phyloP scores from a whole-genome alignment of 306 rosid genomes.

The Prunus padus region DNA sequence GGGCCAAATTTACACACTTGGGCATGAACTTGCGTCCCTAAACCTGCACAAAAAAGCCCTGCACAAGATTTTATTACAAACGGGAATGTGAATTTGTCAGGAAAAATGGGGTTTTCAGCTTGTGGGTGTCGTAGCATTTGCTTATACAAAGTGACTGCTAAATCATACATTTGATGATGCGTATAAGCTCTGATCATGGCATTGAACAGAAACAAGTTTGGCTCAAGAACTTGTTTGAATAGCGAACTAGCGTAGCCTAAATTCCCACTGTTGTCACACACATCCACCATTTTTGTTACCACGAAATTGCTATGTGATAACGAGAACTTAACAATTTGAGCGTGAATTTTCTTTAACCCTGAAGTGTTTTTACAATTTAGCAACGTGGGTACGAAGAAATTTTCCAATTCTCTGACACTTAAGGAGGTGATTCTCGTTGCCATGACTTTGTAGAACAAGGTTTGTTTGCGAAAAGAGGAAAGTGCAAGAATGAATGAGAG shows the following conservation, averaged over 20 bases:
- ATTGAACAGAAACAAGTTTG: conserved; percentile 59
- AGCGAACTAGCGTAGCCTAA: conserved; percentile 44
- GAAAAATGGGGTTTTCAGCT: conserved; percentile 25
- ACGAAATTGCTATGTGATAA: conserved; percentile 73
- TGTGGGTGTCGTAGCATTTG: conserved; percentile 43
- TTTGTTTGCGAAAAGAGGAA: neutral
- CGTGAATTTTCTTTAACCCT: conserved; percentile 54
- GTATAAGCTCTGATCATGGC: conserved; percentile 61
- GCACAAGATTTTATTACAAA: conserved; percentile 65
- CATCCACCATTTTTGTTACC: conserved; percentile 65
- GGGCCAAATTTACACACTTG: conserved; percentile 57
- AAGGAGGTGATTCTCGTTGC: conserved; percentile 18
- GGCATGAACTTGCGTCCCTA: conserved; percentile 70
- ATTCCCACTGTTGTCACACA: conserved; percentile 45
- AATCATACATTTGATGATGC: conserved; percentile 32
- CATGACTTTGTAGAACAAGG: conserved; percentile 14
- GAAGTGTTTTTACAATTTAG: conserved; percentile 33
- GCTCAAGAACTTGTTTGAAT: conserved; percentile 48
- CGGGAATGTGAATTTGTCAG: conserved; percentile 69
- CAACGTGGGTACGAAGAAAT: conserved; percentile 45
- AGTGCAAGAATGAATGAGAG: conserved; percentile 34
- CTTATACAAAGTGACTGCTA: conserved; percentile 43
- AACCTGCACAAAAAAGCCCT: conserved; percentile 33
- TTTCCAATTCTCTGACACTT: conserved; percentile 46
- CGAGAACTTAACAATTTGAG: conserved; percentile 43